Conservation (phyloP, 345 rosid genomes). For the Salix koriyanagi region DNA sequence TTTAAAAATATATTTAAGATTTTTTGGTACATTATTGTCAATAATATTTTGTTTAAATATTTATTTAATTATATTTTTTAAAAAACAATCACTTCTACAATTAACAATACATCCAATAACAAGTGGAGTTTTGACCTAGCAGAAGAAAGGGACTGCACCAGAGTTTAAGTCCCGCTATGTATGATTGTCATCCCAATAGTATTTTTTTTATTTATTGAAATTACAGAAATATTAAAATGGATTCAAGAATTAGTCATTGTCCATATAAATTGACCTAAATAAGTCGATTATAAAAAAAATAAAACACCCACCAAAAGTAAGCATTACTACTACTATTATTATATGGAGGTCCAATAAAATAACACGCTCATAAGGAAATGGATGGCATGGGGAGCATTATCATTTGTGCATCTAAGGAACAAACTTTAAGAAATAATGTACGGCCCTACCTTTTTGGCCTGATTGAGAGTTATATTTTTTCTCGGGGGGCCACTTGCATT, state of each 20-base stretch:
- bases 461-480: background rate
- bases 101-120: background rate
- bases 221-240: accelerated
- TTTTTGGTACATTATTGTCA: too few species aligned
- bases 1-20: too few species aligned
- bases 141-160: too few species aligned
- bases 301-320: background rate
- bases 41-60: too few species aligned
- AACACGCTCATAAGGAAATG: background rate
- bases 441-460: background rate
- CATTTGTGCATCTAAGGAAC: conserved; percentile 2
- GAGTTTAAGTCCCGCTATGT: accelerated
- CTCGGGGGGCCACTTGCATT: background rate
- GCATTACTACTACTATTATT: background rate
- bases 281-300: too few species aligned
- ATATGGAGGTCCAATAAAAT: background rate
- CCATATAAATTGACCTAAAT: too few species aligned
- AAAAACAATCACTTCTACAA: too few species aligned
- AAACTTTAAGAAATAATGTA: background rate
- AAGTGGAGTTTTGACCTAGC: too few species aligned
- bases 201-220: too few species aligned
- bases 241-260: accelerated
- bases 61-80: too few species aligned
- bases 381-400: conserved; percentile 23
- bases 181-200: accelerated